Evolutionary conservation across 2,329 filamentous ascomycete genomes (phyloP).

Genomic region (Rutstroemia sp.): DNA sequence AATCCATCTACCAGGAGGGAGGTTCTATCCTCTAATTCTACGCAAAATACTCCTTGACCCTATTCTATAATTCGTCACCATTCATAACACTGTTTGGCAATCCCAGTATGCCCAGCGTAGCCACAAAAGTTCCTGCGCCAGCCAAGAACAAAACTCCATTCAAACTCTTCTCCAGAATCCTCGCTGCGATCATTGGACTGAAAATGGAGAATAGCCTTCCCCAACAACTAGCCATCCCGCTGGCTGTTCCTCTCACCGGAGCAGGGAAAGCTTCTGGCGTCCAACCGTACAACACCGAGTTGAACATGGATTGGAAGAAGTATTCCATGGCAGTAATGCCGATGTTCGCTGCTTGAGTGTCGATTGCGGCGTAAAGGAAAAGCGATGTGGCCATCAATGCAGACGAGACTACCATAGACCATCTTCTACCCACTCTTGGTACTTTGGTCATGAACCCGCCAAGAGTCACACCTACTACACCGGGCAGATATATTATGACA

Average conservation of each 20-base stretch:
- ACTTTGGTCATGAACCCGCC: conserved; percentile 16
- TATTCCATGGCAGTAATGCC: conserved; percentile 28
- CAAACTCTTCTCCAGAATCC: conserved; percentile 33
- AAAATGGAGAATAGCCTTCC: conserved; percentile 51
- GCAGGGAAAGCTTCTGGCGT: conserved; percentile 32
- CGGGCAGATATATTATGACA: conserved; percentile 31
- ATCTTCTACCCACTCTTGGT: conserved; percentile 22
- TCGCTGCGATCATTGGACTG: conserved; percentile 46
- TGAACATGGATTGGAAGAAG: conserved; percentile 27
- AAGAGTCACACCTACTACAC: conserved; percentile 26
- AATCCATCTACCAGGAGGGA: too few species aligned
- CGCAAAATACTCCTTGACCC: too few species aligned
- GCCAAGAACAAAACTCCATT: conserved; percentile 49
- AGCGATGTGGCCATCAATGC: conserved; percentile 24
- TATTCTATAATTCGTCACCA: conserved; percentile 2
- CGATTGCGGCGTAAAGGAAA: conserved; percentile 23
- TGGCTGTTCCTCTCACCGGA: conserved; percentile 42
- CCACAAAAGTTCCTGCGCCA: conserved; percentile 45
- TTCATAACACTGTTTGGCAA: conserved; percentile 31
- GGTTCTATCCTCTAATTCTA: too few species aligned
- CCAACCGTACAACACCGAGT: conserved; percentile 20
- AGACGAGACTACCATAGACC: conserved; percentile 25
- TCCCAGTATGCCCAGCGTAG: conserved; percentile 42
- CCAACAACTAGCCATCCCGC: conserved; percentile 51
- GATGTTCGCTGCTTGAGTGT: conserved; percentile 24